Evolutionary conservation across 805 yeast species (phyloP).

Genomic region (Kodamaea sagamina): DNA sequence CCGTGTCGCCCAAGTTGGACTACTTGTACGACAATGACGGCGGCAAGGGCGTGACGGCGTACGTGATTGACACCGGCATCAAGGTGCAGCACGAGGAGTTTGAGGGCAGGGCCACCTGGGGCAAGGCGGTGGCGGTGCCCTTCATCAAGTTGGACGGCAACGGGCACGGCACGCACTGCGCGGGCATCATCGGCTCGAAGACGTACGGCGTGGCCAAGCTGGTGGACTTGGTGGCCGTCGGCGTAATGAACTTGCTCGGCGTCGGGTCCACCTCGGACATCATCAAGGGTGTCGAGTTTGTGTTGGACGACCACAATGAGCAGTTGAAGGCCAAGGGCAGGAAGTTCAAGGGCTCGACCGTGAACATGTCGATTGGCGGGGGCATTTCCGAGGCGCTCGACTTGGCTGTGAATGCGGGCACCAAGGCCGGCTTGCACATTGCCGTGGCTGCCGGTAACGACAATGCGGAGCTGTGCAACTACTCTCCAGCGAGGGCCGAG

Average conservation of each 20-base stretch:
- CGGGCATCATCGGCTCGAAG: constrained; percentile 80
- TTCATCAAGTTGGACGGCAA: constrained; percentile 54
- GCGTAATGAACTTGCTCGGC: constrained; percentile 43
- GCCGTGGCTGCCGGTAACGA: constrained; percentile 98
- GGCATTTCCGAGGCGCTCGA: constrained; percentile 87
- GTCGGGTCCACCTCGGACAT: constrained; percentile 44
- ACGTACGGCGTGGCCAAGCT: constrained; percentile 82
- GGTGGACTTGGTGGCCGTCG: constrained; percentile 42
- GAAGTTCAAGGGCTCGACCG: constrained; percentile 82
- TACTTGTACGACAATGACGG: constrained; percentile 45
- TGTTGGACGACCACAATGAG: constrained; percentile 42
- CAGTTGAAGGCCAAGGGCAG: constrained; percentile 49
- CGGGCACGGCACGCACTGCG: constrained; percentile 95
- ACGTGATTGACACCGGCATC: constrained; percentile 85
- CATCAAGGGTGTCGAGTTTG: constrained; percentile 47
- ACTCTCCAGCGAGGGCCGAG: constrained; percentile 87
- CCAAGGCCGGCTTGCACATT: constrained; percentile 82
- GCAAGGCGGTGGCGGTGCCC: constrained; percentile 50
- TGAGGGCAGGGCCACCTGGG: constrained; percentile 59
- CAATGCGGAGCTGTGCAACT: constrained; percentile 87
- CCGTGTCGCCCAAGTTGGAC: constrained; percentile 31
- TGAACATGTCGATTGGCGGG: constrained; percentile 94
- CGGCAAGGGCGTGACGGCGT: constrained; percentile 62
- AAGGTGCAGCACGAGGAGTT: constrained; percentile 60
- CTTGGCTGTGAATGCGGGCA: constrained; percentile 87